Conservation (phyloP, 257 asterid genomes). For the Petunia axillaris region DNA sequence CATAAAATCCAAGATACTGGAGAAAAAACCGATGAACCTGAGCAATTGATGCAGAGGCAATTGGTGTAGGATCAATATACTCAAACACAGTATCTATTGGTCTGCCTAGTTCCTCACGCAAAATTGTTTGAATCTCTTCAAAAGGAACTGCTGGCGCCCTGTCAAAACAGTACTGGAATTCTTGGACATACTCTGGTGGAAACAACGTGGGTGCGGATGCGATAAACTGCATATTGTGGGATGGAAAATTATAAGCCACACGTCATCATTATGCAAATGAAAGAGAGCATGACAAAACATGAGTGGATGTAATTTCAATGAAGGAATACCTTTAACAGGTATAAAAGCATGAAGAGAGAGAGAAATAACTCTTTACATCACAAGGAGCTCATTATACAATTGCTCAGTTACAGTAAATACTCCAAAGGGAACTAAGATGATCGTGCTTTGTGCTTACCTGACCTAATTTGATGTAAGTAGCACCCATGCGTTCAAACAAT, state of each 20-base stretch:
- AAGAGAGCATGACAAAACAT: neutral
- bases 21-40: constrained; percentile 58
- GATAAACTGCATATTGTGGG: constrained; percentile 63
- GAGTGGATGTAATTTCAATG: too few relatives aligned
- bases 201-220: constrained; percentile 97
- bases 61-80: constrained; percentile 86
- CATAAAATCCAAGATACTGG: neutral
- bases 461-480: constrained; percentile 93
- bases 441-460: constrained; percentile 57
- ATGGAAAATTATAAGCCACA: constrained; percentile 30
- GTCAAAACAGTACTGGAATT: constrained; percentile 95
- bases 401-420: too few relatives aligned
- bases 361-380: too few relatives aligned
- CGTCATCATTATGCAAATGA: constrained; percentile 18
- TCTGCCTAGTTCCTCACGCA: constrained; percentile 78
- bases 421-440: neutral
- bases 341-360: too few relatives aligned
- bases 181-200: constrained; percentile 93
- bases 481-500: constrained; percentile 95
- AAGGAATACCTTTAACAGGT: too few relatives aligned
- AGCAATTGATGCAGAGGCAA: constrained; percentile 99
- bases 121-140: constrained; percentile 71
- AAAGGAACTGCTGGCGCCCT: constrained; percentile 87
- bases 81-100: constrained; percentile 82
- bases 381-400: too few relatives aligned